A percentile compares a stretch with the other conserved stretches of the same genome.
phyloP scores from a whole-genome alignment of 352 stramenopile genomes.

The Aphanomyces stellatus region DNA sequence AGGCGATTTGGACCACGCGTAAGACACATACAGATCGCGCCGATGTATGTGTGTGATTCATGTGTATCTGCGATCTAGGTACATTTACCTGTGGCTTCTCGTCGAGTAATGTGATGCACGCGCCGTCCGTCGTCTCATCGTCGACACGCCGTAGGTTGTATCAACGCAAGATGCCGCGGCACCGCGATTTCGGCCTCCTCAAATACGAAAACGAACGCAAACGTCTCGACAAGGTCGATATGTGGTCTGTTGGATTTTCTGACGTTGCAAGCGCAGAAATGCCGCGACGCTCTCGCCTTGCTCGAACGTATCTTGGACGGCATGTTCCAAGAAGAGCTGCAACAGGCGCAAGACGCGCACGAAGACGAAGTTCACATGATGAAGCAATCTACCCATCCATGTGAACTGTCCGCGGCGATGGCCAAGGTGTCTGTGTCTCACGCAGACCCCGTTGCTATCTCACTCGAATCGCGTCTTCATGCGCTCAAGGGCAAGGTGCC shows the following conservation, averaged over 20 bases:
- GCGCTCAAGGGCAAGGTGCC: no score
- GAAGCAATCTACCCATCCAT: slow-evolving; percentile 15
- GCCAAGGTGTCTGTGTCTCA: no score
- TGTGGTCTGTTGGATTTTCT: neutral
- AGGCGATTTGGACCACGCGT: slow-evolving; percentile 63
- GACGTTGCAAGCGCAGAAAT: slow-evolving; percentile 37
- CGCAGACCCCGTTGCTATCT: no score
- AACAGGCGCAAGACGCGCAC: slow-evolving; percentile 47
- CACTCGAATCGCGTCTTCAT: no score
- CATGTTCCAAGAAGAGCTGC: slow-evolving; percentile 58
- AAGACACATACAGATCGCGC: slow-evolving; percentile 23
- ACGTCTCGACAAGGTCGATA: slow-evolving; percentile 49
- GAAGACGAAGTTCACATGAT: slow-evolving; percentile 28
- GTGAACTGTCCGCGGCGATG: no score
- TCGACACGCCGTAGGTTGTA: slow-evolving; percentile 38
- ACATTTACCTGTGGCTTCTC: slow-evolving; percentile 71
- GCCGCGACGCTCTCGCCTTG: slow-evolving; percentile 42
- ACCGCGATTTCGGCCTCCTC: slow-evolving; percentile 49
- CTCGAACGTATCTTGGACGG: slow-evolving; percentile 74
- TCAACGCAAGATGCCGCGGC: slow-evolving; percentile 54
- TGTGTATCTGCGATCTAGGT: no score
- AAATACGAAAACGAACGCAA: slow-evolving; percentile 50
- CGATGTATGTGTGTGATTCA: slow-evolving; percentile 26
- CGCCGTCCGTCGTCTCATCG: neutral
- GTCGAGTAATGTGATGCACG: slow-evolving; percentile 45